Conservation (phyloP, 2,329 filamentous ascomycete genomes). For the Onygenales sp. region DNA sequence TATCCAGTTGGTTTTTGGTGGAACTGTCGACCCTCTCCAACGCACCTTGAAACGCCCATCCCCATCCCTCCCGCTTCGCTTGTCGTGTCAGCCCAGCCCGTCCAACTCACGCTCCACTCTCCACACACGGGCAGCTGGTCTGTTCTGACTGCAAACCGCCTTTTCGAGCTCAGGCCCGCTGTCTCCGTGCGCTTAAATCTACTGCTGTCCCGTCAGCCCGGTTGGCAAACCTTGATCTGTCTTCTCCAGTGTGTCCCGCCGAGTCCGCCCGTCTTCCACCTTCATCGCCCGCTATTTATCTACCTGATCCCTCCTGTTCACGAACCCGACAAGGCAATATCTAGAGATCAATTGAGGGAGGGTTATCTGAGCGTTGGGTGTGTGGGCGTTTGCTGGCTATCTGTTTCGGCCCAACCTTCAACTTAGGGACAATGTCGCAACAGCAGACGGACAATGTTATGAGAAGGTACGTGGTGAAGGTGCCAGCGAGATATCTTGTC, state of each 20-base stretch:
- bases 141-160: not conserved
- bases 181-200: not conserved
- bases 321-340: not conserved
- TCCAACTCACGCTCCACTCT: not conserved
- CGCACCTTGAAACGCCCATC: not conserved
- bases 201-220: not conserved
- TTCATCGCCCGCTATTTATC: not conserved
- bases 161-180: not conserved
- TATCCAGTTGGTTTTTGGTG: not conserved
- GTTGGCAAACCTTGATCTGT: not conserved
- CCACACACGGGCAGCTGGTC: conserved; percentile 1
- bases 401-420: not conserved
- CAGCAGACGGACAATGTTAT: conserved; percentile 48
- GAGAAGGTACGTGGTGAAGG: conserved; percentile 48
- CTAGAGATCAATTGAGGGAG: not conserved
- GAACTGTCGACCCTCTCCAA: not conserved
- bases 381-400: conserved; percentile 1
- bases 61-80: not conserved
- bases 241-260: not conserved
- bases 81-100: not conserved
- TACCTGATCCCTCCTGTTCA: not conserved
- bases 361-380: not conserved
- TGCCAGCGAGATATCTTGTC: not conserved
- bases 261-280: not conserved
- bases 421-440: conserved; percentile 30